Base-by-base conservation (phyloP, 371 early-diverging fungal genomes). In the Mucor piriformis region DNA sequence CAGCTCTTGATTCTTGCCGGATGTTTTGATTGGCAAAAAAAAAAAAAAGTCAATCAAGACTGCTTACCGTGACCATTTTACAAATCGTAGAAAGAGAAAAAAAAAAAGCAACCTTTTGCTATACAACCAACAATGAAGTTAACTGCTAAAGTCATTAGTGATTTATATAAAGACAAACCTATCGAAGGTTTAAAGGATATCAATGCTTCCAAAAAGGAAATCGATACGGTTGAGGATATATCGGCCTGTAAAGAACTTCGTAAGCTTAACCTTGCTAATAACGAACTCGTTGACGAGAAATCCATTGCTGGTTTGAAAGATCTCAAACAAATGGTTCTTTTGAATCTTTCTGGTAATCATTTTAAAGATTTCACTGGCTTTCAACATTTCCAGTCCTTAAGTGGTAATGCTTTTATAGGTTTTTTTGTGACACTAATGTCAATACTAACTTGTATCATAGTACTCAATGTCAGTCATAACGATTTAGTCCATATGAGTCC, bases 381-480 rank as follows among this genome's bases (percentile, higher is more conserved):
- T 12, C 82, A 86, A 32, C 63, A 75, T 20, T 75, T 92, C 53
- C 68, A 67, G 52, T 79, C 82, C 12, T 69, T 92, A 35, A 76
- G 79, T 67, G 89, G 91, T 89, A 77, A 61, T 11, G 16, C 2
- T 48, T 29, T 23, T 24, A 18, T 33, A 16, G 44, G 11, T 18
- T n/a, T 18, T 8, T 10, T 13, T 16, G n/a, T 1, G 7, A 52
- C 23, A 15, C 24, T n/a, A 5, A 24, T 2, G 16, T 24, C 6
- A 5, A 10, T 32, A 12, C 42, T 57, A 16, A 27, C 40, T 60
- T 25, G 23, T 50, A n/a, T 3, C 44, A 20, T 50, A 85, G 90
- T 92, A 0, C 69, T 94, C 43, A 93, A 92, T 66, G 66, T 92
- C 63, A 85, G 88, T 61, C 79, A 85, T 59, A 94, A 94, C 69